A percentile compares a stretch with the other conserved stretches of the same genome.
phyloP scores from a whole-genome alignment of 2,329 filamentous ascomycete genomes.

The Monilinia fructigena region DNA sequence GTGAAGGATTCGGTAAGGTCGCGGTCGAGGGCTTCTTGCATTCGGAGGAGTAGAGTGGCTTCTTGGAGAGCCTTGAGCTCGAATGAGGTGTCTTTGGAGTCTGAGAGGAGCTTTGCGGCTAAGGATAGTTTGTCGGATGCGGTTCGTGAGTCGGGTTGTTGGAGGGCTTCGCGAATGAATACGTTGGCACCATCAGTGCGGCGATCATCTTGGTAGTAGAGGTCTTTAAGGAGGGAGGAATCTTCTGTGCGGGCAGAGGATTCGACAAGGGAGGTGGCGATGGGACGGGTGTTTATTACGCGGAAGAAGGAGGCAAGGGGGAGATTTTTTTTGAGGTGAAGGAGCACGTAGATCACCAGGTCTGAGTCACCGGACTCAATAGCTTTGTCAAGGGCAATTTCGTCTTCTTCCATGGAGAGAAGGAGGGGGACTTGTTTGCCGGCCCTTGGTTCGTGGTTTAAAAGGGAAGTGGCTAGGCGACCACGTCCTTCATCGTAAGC shows the following conservation, averaged over 20 bases:
- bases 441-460: slow-evolving; percentile 91
- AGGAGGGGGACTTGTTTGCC: slow-evolving; percentile 95
- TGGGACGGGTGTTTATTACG: slow-evolving; percentile 78
- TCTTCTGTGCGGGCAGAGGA: slow-evolving; percentile 76
- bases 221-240: slow-evolving; percentile 79
- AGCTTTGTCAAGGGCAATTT: slow-evolving; percentile 91
- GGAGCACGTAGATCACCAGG: slow-evolving; percentile 82
- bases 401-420: slow-evolving; percentile 92
- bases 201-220: slow-evolving; percentile 96
- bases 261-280: slow-evolving; percentile 87
- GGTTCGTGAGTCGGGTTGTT: slow-evolving; percentile 66
- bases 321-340: slow-evolving; percentile 85
- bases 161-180: slow-evolving; percentile 79
- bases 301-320: slow-evolving; percentile 91
- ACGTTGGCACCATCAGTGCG: slow-evolving; percentile 84
- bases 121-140: slow-evolving; percentile 85
- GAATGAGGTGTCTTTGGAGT: slow-evolving; percentile 75
- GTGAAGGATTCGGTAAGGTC: slow-evolving; percentile 75
- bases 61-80: slow-evolving; percentile 78
- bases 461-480: slow-evolving; percentile 82
- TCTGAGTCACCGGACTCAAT: slow-evolving; percentile 95
- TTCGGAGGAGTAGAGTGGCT: slow-evolving; percentile 72
- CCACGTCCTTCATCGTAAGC: slow-evolving; percentile 92
- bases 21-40: slow-evolving; percentile 83
- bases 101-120: slow-evolving; percentile 76